Base-by-base conservation (phyloP, 179 eudicot species). In the Camellia oleifera region DNA sequence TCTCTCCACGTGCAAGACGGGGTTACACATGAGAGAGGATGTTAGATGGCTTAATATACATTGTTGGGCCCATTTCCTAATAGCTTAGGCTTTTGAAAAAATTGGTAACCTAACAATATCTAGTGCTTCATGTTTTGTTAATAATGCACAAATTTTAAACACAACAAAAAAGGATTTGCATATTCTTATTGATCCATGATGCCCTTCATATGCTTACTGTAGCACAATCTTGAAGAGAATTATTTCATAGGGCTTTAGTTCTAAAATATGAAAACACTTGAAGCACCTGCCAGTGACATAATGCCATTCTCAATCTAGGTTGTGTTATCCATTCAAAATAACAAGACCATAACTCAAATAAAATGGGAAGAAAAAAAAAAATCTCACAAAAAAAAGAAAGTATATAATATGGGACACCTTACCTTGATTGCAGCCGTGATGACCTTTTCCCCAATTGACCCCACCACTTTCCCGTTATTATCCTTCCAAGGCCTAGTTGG, bases 341-440 rank as follows among this genome's bases (percentile, higher is more conserved):
- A 76, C 4, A n/a, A 68, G 15, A 65, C 32, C 15, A 75, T 15
- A 67, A 20, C 56, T 42, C 57, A 68, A 23, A 69, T 56, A 54
- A 66, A 69, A 82, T 54, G 74, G 78, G 18, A 65, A 7, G 9
- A 42, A 48, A 7, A 8, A 73, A 60, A 9, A 7, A 26, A 74
- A 20, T 2, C 57, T 11, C 57, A 62, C 56, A 82, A 69, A 44
- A 63, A 20, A 52, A 61, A 32, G 32, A 72, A 61, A 57, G 40
- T 40, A 72, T 23, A 10, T 14, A 70, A 72, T 26, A 14, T 50
- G 40, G 23, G 80, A 57, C 77, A 54, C 26, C 62, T 80, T 70
- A 94, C 99, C 95, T 92, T 96, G 80, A 94, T 83, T 75, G 94
- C 91, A 80, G 95, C 93, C 69, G 94, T 81, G 74, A 85, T 75